Evolutionary conservation across 148 eudicot genomes (phyloP).

Genomic region (Pouteria glomerata): DNA sequence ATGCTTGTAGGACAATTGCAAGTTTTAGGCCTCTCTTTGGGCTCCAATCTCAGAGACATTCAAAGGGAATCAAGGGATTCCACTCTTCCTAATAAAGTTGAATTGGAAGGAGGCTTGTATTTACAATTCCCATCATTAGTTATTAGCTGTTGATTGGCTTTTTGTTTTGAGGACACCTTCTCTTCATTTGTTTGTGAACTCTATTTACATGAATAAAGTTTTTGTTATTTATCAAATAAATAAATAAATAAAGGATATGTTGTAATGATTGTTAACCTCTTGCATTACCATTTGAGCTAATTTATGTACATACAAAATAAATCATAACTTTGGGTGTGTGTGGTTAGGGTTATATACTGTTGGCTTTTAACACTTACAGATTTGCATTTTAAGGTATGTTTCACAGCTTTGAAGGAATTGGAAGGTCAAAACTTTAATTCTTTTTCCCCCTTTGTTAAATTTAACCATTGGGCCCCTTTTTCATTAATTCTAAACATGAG

Average conservation of each 20-base stretch:
- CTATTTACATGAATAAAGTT: too few relatives aligned
- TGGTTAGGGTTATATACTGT: constrained; percentile 4
- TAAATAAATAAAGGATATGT: neutral
- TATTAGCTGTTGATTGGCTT: too few relatives aligned
- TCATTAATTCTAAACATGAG: neutral
- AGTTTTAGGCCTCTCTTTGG: too few relatives aligned
- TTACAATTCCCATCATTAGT: too few relatives aligned
- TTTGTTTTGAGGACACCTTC: too few relatives aligned
- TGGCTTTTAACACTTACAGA: constrained; percentile 6
- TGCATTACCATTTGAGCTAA: neutral
- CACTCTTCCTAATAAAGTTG: too few relatives aligned
- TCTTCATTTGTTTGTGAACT: too few relatives aligned
- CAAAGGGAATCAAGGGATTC: too few relatives aligned
- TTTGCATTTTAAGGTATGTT: constrained; percentile 7
- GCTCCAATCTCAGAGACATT: too few relatives aligned
- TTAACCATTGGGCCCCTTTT: neutral
- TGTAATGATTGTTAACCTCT: neutral
- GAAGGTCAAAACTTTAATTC: neutral
- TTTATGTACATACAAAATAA: neutral
- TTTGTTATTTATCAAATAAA: too few relatives aligned
- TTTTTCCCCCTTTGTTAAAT: neutral
- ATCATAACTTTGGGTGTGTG: neutral
- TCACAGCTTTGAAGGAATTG: neutral
- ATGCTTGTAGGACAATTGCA: too few relatives aligned
- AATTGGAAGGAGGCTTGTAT: too few relatives aligned